Evolutionary conservation across 1,284 basidiomycete species (phyloP).

Genomic region (Malassezia sp.): DNA sequence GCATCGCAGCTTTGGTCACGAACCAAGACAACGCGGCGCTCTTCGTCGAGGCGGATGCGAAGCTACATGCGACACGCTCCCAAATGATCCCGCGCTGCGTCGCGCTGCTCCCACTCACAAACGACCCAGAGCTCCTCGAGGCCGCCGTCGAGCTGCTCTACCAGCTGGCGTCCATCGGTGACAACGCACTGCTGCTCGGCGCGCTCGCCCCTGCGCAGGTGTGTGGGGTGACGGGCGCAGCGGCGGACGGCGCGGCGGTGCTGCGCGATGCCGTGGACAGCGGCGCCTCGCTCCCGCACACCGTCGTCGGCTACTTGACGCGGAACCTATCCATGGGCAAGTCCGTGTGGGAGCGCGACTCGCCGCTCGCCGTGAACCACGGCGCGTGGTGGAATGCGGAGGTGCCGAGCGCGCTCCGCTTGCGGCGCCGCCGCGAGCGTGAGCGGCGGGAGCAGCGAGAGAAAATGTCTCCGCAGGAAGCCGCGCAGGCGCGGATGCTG

Average conservation of each 20-base stretch:
- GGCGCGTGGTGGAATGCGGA: conserved; percentile 5
- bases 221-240: background rate
- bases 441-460: conserved; percentile 5
- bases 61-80: conserved; percentile 6
- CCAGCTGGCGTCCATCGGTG: conserved; percentile 31
- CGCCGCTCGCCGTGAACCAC: conserved; percentile 18
- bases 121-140: conserved; percentile 36
- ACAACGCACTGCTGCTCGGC: conserved; percentile 30
- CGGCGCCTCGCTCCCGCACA: background rate
- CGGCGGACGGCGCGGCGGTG: background rate
- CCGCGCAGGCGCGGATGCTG: conserved; percentile 22
- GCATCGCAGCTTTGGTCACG: conserved; percentile 26
- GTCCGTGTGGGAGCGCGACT: conserved; percentile 30
- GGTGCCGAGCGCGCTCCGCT: conserved; percentile 6
- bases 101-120: conserved; percentile 30
- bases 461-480: conserved; percentile 15
- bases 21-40: conserved; percentile 28
- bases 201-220: conserved; percentile 4
- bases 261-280: background rate
- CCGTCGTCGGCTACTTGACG: conserved; percentile 21
- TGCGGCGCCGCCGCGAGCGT: conserved; percentile 15
- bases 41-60: conserved; percentile 24
- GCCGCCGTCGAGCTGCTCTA: conserved; percentile 35
- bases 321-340: conserved; percentile 30
- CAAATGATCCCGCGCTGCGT: conserved; percentile 30